These are phyloP conservation scores for Leccinum imitatum DNA, from an alignment of 768 basidiomycete genomes.

Conservation along the genomic window DNA sequence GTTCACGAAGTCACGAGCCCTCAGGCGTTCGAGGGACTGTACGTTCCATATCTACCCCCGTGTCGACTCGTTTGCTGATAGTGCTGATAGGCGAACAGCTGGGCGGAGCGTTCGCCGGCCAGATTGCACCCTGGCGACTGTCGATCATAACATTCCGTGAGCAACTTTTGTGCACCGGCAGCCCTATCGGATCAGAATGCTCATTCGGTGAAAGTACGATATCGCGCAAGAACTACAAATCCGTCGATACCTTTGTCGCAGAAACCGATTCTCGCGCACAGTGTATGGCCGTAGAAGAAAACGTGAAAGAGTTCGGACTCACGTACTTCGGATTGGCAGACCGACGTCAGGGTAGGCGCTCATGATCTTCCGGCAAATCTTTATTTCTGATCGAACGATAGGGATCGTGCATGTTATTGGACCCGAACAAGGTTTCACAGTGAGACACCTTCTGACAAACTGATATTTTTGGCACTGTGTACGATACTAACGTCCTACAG, in stretches of 20 bases:
- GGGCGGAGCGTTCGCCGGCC: slow-evolving; percentile 76
- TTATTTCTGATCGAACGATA: slow-evolving; percentile 31
- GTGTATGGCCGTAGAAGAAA: slow-evolving; percentile 79
- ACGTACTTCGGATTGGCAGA: slow-evolving; percentile 93
- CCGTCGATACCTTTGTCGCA: slow-evolving; percentile 69
- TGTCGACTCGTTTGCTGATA: slow-evolving; percentile 12
- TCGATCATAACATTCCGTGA: slow-evolving; percentile 87
- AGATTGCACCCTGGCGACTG: slow-evolving; percentile 87
- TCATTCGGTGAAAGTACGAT: slow-evolving; percentile 47
- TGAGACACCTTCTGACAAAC: slow-evolving; percentile 29
- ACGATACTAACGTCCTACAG: slow-evolving; percentile 33
- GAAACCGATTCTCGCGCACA: slow-evolving; percentile 87
- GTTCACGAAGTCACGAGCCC: slow-evolving; percentile 95
- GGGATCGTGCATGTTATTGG: slow-evolving; percentile 89
- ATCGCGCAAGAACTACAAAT: slow-evolving; percentile 73
- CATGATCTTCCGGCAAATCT: background rate
- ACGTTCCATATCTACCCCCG: slow-evolving; percentile 26
- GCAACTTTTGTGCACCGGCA: slow-evolving; percentile 29
- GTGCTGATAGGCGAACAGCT: slow-evolving; percentile 57
- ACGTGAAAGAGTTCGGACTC: slow-evolving; percentile 88
- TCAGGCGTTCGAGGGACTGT: slow-evolving; percentile 89
- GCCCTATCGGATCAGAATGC: background rate
- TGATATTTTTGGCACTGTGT: background rate
- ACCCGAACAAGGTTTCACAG: slow-evolving; percentile 92
- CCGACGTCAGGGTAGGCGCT: slow-evolving; percentile 71